Evolutionary conservation across 495 filamentous ascomycete species (phyloP), one percentile per base, ranked within the genome.

Genomic region (Xylaria castorea): DNA sequence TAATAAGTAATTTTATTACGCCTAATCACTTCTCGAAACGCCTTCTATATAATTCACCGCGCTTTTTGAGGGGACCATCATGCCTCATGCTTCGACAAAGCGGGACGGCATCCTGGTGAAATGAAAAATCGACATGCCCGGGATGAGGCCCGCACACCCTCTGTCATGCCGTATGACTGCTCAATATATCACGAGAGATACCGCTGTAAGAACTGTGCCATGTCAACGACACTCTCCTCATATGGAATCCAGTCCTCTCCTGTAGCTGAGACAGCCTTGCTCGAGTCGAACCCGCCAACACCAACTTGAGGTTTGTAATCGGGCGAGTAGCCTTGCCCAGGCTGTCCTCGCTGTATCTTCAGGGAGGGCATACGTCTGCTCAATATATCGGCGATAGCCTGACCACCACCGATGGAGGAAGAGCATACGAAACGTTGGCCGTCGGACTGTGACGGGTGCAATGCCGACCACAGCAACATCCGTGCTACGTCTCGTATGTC

Each of bases 401-500:
- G 77, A 42, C 77, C 50, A 25, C 75, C 51, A 20, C 74, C 74
- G 8, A 78, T 75, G 11, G 75, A 66, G 1, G 77, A 74, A 3
- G 77, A 75, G 74, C 77, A 79, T 14, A 80, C 61, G 63, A 77
- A 82, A 20, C 82, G 78, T 22, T 81, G 76, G 12, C 73, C 74
- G n/a, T 76, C 73, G 18, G 75, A 53, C 2, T 61, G 38, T 2
- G 22, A 5, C n/a, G 75, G 69, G 55, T 75, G 67, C 32, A 72
- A 57, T 0, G 75, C 73, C 16, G 79, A 75, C 71, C 74, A 77
- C 11, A 82, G 48, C 40, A 82, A 73, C 62, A 82, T 68, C 20
- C 80, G 79, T 22, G 80, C 82, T 14, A 81, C 78, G 66, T 82
- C 82, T 8, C 81, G 68, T 16, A 83, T 73, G 67, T 83, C 80